Percentiles rank a stretch among this genome's conserved stretches.
phyloP scores from a whole-genome alignment of 257 asterid genomes.

The Solanum neorickii region DNA sequence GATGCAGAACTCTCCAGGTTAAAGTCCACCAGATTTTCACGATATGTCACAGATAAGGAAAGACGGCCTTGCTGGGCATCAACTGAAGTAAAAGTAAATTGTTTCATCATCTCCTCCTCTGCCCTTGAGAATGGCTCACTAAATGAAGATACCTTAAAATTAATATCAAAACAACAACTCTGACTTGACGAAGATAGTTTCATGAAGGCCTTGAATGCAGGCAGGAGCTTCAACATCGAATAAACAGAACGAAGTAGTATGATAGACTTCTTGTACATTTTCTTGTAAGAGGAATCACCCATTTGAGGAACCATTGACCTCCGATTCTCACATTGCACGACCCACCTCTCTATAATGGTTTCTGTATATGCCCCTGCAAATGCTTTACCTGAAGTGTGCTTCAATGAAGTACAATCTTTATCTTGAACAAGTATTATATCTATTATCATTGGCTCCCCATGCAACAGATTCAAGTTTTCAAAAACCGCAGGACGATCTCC shows the following conservation, averaged over 20 bases:
- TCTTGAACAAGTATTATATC: constrained; percentile 80
- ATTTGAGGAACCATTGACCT: constrained; percentile 45
- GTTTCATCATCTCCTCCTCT: constrained; percentile 62
- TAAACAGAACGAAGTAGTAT: constrained; percentile 61
- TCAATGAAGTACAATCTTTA: constrained; percentile 18
- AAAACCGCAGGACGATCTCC: constrained; percentile 82
- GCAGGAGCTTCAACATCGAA: constrained; percentile 85
- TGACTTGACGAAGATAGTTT: constrained; percentile 43
- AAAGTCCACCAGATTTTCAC: constrained; percentile 59
- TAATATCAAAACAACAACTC: constrained; percentile 69
- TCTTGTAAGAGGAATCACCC: constrained; percentile 59
- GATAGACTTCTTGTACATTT: constrained; percentile 70
- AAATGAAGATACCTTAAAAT: constrained; percentile 64
- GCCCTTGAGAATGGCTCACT: constrained; percentile 65
- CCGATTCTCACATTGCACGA: constrained; percentile 60
- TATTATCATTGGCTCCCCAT: constrained; percentile 79
- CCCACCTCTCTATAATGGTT: constrained; percentile 89
- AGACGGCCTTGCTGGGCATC: constrained; percentile 81
- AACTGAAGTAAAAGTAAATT: constrained; percentile 59
- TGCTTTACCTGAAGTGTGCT: constrained; percentile 9
- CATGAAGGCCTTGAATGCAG: constrained; percentile 80
- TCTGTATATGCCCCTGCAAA: constrained; percentile 35
- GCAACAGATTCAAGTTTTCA: constrained; percentile 84
- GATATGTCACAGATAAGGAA: constrained; percentile 69
- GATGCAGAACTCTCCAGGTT: constrained; percentile 54